Conservation (phyloP, 2,329 filamentous ascomycete species). For the Plectosphaerella cucumerina region DNA sequence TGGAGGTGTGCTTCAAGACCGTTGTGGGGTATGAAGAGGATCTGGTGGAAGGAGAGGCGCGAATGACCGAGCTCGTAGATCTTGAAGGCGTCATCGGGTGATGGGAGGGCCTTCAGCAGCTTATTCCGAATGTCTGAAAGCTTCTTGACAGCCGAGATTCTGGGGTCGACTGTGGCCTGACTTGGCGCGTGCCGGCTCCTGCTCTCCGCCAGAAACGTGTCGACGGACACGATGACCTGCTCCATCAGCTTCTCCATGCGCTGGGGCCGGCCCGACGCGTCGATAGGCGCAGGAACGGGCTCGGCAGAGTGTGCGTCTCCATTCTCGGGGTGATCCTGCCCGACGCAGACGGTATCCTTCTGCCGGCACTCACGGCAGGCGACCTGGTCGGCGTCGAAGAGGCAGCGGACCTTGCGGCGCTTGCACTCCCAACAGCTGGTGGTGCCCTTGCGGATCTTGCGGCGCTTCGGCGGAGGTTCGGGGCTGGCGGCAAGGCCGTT, state of each 20-base stretch:
- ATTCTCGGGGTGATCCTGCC: background rate
- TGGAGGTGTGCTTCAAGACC: background rate
- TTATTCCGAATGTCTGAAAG: conserved; percentile 4
- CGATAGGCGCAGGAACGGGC: background rate
- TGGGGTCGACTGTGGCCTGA: too few species aligned
- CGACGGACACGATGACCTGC: conserved; percentile 12
- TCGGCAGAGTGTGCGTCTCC: background rate
- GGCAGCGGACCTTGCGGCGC: conserved; percentile 48
- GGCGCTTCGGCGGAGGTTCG: conserved; percentile 19
- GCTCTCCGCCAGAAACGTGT: background rate
- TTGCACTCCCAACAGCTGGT: conserved; percentile 57
- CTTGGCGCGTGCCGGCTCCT: too few species aligned
- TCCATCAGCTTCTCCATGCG: conserved; percentile 31
- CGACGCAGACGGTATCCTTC: background rate
- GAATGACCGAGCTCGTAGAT: conserved; percentile 10
- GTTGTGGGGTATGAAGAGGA: conserved; percentile 18
- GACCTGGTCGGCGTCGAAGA: conserved; percentile 26
- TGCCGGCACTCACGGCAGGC: background rate
- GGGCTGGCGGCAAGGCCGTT: background rate
- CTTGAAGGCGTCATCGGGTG: conserved; percentile 8
- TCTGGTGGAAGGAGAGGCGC: conserved; percentile 17
- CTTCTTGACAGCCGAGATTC: background rate
- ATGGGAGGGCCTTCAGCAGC: conserved; percentile 15
- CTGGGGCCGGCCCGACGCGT: conserved; percentile 22
- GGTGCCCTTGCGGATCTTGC: conserved; percentile 49